These are phyloP conservation scores for Aspergillus incahuasiensis DNA, from an alignment of 495 filamentous ascomycete species.

Conservation along the genomic window DNA sequence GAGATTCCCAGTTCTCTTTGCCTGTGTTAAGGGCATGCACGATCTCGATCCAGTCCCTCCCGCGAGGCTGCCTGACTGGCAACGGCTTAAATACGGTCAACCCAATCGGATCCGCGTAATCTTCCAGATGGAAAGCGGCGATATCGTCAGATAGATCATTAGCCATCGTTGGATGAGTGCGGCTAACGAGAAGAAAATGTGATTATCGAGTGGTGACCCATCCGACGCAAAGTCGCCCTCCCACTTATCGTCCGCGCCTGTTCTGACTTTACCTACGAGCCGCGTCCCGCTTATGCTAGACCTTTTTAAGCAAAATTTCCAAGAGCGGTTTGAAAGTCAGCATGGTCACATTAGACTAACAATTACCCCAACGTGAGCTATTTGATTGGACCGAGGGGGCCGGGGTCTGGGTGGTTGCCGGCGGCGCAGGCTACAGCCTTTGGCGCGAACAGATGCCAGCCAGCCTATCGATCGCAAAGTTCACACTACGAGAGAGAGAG, in stretches of 20 bases:
- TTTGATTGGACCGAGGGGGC: neutral
- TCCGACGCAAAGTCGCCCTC: too few relatives aligned
- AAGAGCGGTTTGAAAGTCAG: too few relatives aligned
- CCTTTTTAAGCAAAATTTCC: too few relatives aligned
- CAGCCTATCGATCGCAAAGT: neutral
- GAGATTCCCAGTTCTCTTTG: neutral
- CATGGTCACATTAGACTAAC: too few relatives aligned
- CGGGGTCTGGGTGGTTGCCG: neutral
- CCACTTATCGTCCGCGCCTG: too few relatives aligned
- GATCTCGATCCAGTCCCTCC: neutral
- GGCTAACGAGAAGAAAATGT: neutral
- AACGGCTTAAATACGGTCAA: neutral
- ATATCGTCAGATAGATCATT: neutral
- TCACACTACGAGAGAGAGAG: neutral
- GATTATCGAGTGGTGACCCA: neutral
- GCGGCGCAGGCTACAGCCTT: neutral
- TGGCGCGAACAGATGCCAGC: neutral
- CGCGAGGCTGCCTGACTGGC: neutral
- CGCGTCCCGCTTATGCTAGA: too few relatives aligned
- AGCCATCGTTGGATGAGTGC: too few relatives aligned
- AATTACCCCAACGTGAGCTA: too few relatives aligned
- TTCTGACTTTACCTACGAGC: too few relatives aligned
- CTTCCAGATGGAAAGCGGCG: neutral
- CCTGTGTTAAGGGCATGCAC: neutral
- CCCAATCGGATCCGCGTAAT: neutral